Base-by-base conservation (phyloP, 2,329 filamentous ascomycete genomes). In the Penicillium sp. region DNA sequence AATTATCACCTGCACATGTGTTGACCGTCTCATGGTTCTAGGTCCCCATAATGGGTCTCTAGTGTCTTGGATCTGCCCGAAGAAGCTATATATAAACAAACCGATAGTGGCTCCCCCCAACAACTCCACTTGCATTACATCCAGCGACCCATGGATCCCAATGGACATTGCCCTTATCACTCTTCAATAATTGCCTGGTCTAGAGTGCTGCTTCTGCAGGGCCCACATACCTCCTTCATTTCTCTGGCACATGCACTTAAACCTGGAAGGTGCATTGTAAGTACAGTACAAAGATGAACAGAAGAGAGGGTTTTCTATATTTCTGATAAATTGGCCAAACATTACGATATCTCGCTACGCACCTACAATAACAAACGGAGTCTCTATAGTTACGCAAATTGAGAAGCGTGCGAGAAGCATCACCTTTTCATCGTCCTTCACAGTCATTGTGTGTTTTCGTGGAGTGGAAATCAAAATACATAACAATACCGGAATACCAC, bases 71-170 rank as follows among this genome's bases (percentile, higher is more conserved):
- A 41, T 48, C 35, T 27, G 48, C 56, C 52, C 31, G 46, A 58
- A 58, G 52, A 19, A 50, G 56, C 31, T 47, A 37, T 39, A 59
- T 59, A 52, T 59, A 53, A 59, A 59, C 56, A 59, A 46, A 54
- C 33, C 37, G 35, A 50, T 50, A 50, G 48, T 26, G 47, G 35
- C 35, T n/a, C 35, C 39, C 39, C 39, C n/a, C 19, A 21, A 41
- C 39, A 21, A 41, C 39, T 39, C 33, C 27, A 22, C 35, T 19
- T 50, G 22, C 39, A 41, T 41, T 21, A 41, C 19, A 41, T 41
- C 19, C 21, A 39, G n/a, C 22, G 39, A 22, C 10, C 19, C 39
- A 41, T 41, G 39, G 19, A 41, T 41, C 19, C 22, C 44, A 46
- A 19, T 46, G n/a, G 3, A 19, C 10, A 41, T 21, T 39, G n/a